Base-by-base conservation (phyloP, 768 basidiomycete genomes). In the Termitomyces sp. region DNA sequence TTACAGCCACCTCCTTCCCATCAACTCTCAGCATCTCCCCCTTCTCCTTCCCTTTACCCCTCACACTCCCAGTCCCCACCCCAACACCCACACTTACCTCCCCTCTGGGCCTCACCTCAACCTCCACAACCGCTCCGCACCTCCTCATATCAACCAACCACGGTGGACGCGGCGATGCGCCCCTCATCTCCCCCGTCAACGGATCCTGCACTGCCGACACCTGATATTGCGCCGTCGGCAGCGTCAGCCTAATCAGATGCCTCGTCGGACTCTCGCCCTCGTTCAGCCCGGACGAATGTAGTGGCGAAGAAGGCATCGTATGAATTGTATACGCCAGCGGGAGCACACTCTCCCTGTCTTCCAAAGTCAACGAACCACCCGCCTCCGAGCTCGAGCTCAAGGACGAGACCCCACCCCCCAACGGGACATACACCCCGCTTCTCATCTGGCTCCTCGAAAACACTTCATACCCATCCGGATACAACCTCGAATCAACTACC, bases 221-320 rank as follows among this genome's bases (percentile, higher is more conserved):
- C 68, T 88, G 84, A 67, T 86, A 92, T 61, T 87, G 88, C 20
- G 91, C 87, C 2, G 93, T 96, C 3, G 95, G 95, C 18, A 97
- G 72, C 41, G 81, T 84, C 54, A 98, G 65, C 51, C 91, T 79
- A 15, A 98, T 62, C 48, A 97, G 72, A 72, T 97, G 93, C 47
- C 93, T 81, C 58, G 84, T 82, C 39, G 87, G 76, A 30, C 77
- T 81, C 16, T 75, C 78, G 8, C 65, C 65, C 31, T 73, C 70
- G 49, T 74, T 77, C 49, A 84, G 68, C 22, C 78, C 82, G 39
- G 90, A 87, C 22, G 92, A 90, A 65, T 90, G 91, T 58, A 92
- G 73, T 12, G 93, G 84, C 22, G 93, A 94, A 2, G 87, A 83
- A 0, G 95, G 93, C 55, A 96, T 81, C 0, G 88, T 89, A 68